Evolutionary conservation across 2,329 filamentous ascomycete genomes (phyloP).

Genomic region (Orbilia oligospora): DNA sequence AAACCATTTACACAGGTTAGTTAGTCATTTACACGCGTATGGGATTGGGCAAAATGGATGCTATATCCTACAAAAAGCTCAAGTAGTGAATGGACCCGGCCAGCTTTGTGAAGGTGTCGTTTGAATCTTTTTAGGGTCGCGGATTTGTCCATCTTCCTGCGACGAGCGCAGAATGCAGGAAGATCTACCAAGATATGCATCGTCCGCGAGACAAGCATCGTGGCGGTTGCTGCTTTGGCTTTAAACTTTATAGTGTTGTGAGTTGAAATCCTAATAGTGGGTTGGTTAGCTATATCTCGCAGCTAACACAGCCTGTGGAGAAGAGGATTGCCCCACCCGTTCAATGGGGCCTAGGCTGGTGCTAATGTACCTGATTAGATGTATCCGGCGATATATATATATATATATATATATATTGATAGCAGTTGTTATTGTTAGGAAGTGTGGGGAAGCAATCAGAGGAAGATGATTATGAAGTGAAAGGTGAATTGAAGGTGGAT

Average conservation of each 20-base stretch:
- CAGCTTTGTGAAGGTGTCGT: not conserved
- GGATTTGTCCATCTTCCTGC: not conserved
- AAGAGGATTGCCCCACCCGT: not conserved
- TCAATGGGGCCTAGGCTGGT: not conserved
- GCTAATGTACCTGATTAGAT: not conserved
- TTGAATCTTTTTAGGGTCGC: not conserved
- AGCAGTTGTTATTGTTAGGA: too few relatives aligned
- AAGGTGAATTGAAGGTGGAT: not conserved
- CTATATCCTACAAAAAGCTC: constrained; percentile 1
- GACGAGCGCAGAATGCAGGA: not conserved
- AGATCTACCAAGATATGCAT: not conserved
- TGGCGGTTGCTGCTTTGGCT: not conserved
- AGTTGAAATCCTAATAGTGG: not conserved
- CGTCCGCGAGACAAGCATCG: not conserved
- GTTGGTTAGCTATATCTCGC: not conserved
- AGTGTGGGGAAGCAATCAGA: not conserved
- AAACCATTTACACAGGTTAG: too few relatives aligned
- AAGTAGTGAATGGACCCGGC: not conserved
- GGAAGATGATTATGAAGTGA: not conserved
- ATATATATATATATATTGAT: too few relatives aligned
- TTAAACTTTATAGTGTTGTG: too few relatives aligned
- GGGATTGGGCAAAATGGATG: not conserved
- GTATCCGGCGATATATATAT: not conserved
- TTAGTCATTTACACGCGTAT: too few relatives aligned
- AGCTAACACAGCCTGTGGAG: not conserved